These are phyloP conservation scores for Nectriaceae sp. DNA, from an alignment of 2,329 filamentous ascomycete genomes.

Conservation along the genomic window DNA sequence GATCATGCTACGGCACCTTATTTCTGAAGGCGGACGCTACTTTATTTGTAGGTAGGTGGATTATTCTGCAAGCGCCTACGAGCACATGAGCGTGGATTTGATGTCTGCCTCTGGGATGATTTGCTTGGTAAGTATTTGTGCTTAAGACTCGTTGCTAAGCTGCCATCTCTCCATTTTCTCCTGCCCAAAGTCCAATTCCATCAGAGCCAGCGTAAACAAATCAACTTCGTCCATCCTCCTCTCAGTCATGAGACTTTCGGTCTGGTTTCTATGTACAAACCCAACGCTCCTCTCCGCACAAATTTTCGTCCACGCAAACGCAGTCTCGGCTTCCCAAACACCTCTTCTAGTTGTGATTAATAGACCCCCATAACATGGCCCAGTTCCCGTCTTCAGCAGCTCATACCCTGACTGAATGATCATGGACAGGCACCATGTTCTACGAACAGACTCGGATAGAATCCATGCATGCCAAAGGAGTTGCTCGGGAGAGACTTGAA, in stretches of 20 bases:
- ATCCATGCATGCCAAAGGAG: constrained; percentile 33
- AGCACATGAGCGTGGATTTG: no score
- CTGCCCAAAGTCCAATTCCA: constrained; percentile 15
- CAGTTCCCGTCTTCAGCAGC: constrained; percentile 12
- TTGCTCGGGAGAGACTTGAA: constrained; percentile 9
- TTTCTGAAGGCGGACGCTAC: no score
- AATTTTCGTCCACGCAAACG: constrained; percentile 20
- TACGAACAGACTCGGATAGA: constrained; percentile 31
- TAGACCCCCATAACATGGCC: constrained; percentile 14
- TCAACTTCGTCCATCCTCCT: constrained; percentile 8
- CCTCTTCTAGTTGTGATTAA: constrained; percentile 27
- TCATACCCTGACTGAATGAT: constrained; percentile 21
- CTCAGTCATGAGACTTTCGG: constrained; percentile 2
- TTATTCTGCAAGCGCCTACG: no score
- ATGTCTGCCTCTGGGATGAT: no score
- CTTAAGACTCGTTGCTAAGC: not conserved
- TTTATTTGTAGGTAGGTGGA: no score
- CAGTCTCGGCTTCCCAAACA: constrained; percentile 28
- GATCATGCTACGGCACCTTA: no score
- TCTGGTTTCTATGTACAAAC: constrained; percentile 16
- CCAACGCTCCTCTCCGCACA: constrained; percentile 18
- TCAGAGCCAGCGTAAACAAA: constrained; percentile 9
- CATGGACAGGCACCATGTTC: constrained; percentile 28
- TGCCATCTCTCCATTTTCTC: constrained; percentile 13
- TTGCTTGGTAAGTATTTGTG: no score